phyloP scores from a whole-genome alignment of 352 stramenopile genomes.

The Pythium angustatum region DNA sequence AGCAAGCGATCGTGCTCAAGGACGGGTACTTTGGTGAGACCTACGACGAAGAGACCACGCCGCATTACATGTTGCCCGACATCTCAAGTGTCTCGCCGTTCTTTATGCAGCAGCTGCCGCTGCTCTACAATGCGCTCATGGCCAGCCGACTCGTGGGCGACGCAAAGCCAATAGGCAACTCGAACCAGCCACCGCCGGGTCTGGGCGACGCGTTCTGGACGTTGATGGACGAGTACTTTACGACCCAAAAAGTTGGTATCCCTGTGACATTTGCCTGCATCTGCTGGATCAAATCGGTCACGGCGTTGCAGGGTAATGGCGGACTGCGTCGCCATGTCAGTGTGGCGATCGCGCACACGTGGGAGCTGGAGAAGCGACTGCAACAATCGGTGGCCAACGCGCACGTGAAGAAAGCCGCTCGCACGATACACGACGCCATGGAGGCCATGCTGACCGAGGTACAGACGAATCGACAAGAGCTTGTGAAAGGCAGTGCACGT shows the following conservation, averaged over 20 bases:
- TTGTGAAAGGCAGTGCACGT: constrained; percentile 9
- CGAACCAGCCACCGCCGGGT: neutral
- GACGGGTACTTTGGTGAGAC: constrained; percentile 15
- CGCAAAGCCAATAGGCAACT: neutral
- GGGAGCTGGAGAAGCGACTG: neutral
- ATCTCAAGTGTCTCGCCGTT: neutral
- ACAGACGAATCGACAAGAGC: neutral
- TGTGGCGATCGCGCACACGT: neutral
- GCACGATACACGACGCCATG: constrained; percentile 19
- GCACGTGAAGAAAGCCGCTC: constrained; percentile 19
- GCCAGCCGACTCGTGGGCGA: neutral
- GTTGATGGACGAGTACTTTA: constrained; percentile 4
- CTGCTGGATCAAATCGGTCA: constrained; percentile 14
- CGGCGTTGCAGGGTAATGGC: neutral
- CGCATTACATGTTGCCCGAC: constrained; percentile 1
- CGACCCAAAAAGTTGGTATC: neutral
- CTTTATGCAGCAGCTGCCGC: constrained; percentile 16
- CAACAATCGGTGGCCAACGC: constrained; percentile 16
- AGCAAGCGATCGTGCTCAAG: neutral
- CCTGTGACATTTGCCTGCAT: constrained; percentile 13
- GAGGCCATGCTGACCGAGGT: neutral
- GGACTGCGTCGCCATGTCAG: neutral
- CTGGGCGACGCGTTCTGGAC: neutral
- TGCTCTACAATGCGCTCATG: constrained; percentile 12
- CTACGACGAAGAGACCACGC: constrained; percentile 15